Conservation (phyloP, 805 yeast genomes). For the Starmerella potacharoeniae region DNA sequence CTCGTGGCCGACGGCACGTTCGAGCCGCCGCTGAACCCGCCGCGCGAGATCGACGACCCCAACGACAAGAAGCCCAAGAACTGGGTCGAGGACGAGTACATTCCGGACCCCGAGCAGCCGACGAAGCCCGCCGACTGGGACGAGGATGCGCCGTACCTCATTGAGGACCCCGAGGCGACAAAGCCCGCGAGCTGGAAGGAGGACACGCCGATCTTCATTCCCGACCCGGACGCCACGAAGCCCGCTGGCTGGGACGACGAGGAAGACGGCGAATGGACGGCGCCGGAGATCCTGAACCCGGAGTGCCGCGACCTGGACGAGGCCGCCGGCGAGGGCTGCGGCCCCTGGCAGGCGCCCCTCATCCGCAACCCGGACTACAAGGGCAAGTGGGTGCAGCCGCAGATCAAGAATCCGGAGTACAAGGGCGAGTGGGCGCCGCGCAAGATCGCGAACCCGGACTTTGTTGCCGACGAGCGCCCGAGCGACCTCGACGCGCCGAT, state of each 20-base stretch:
- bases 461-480: constrained; percentile 39
- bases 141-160: constrained; percentile 49
- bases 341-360: constrained; percentile 61
- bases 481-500: constrained; percentile 47
- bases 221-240: constrained; percentile 53
- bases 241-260: constrained; percentile 85
- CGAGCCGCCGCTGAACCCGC: constrained; percentile 57
- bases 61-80: constrained; percentile 57
- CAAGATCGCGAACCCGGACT: constrained; percentile 56
- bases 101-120: constrained; percentile 56
- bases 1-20: constrained; percentile 46
- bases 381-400: constrained; percentile 71
- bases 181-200: constrained; percentile 80
- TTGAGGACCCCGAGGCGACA: constrained; percentile 53
- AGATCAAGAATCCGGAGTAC: constrained; percentile 61
- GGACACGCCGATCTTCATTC: constrained; percentile 42
- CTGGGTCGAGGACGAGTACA: constrained; percentile 64
- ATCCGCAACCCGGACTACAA: constrained; percentile 57
- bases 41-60: constrained; percentile 47
- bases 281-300: constrained; percentile 62
- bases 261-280: constrained; percentile 77
- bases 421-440: constrained; percentile 70
- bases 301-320: constrained; percentile 39
- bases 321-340: constrained; percentile 50
- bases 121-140: constrained; percentile 80